Base-by-base conservation (phyloP, 371 early-diverging fungal species). In the Rhizopus stolonifer region DNA sequence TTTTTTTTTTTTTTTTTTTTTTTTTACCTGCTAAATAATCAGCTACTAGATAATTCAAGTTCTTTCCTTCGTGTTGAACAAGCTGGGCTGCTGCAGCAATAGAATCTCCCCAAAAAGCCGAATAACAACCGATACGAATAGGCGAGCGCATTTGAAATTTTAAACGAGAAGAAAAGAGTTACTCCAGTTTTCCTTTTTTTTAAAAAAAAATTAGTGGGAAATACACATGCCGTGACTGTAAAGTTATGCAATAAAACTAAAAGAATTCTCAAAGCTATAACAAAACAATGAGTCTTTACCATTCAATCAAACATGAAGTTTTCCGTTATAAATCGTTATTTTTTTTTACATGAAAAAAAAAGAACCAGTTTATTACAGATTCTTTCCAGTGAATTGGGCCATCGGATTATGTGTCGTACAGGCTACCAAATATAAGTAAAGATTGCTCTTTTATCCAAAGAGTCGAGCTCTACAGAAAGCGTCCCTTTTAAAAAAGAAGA, bases 61-160 rank as follows among this genome's bases (percentile, higher is more conserved):
- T 77, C 40, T 74, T 65, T 55, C 79, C 79, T 72, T 88, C 74
- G 38, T 85, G 69, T 38, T 83, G 44, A 54, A 92, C 77, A 26
- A 90, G 79, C 63, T 93, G 81, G 61, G 72, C 59, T 56, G 93
- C 81, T 53, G 92, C 82, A 58, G 84, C 60, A 45, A 83, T 64
- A 45, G 86, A 81, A 61, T 84, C 82, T 42, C 88, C 80, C 86
- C 85, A 79, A 77, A 93, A 87, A 54, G 92, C 82, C 58, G 81
- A 81, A 50, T 78, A 85, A 59, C 85, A 87, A 7, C 86, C 88
- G 49, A 87, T 83, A 46, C 86, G 84, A 19, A 87, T 74, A 42
- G 77, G 69, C 65, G 52, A 23, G 54, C 52, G 36, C 45, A 23
- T 29, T 23, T 13, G 22, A 38, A 54, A 32, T 24, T 34, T 29